Evolutionary conservation across 139 green algal genomes (phyloP).

Genomic region (Chlorella sp.): DNA sequence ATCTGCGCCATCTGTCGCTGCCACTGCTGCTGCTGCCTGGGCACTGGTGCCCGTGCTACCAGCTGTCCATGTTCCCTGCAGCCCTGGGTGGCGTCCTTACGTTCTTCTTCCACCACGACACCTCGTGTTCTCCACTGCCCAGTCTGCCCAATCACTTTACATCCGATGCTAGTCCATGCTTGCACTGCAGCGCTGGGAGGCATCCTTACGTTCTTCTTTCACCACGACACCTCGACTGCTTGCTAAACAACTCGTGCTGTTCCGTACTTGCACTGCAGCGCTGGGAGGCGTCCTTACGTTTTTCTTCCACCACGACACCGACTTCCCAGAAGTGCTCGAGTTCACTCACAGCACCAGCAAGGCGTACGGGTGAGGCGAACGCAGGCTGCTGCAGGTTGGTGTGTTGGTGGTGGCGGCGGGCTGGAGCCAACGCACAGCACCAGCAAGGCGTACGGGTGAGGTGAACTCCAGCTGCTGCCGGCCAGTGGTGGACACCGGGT

Average conservation of each 20-base stretch:
- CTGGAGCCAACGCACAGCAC: constrained; percentile 49
- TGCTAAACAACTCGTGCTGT: too few relatives aligned
- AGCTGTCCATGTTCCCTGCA: neutral
- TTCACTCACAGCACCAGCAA: constrained; percentile 52
- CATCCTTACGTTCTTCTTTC: constrained; percentile 63
- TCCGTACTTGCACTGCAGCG: constrained; percentile 11
- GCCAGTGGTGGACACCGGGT: neutral
- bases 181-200: too few relatives aligned
- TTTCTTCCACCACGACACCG: constrained; percentile 75
- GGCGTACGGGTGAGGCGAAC: constrained; percentile 63
- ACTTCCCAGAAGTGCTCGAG: constrained; percentile 78
- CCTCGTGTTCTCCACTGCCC: too few relatives aligned
- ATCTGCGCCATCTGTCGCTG: too few relatives aligned
- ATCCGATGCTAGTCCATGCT: too few relatives aligned
- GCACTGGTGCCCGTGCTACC: too few relatives aligned
- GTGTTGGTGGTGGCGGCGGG: neutral
- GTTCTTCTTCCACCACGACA: constrained; percentile 85
- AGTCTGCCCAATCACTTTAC: too few relatives aligned
- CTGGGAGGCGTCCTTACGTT: constrained; percentile 76
- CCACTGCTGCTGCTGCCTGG: neutral
- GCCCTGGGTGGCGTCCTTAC: constrained; percentile 64
- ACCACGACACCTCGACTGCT: neutral
- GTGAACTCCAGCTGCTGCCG: constrained; percentile 54
- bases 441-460: constrained; percentile 61
- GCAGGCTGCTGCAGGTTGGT: constrained; percentile 54